phyloP scores from a whole-genome alignment of 176 grass and related monocot genomes.

The Hordeum marinum region DNA sequence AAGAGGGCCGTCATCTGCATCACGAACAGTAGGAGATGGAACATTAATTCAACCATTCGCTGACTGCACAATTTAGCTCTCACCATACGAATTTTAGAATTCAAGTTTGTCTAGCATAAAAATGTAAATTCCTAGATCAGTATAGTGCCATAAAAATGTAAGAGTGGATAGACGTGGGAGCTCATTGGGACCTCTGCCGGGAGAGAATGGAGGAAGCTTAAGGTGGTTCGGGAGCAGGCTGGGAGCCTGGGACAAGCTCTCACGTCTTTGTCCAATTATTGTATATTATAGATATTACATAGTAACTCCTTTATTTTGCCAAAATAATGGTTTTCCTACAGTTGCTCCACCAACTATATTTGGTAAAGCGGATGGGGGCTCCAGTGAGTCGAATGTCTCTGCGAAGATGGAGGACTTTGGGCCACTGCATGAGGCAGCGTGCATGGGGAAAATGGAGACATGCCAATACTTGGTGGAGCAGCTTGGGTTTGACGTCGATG shows the following conservation, averaged over 20 bases:
- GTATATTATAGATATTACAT: neutral
- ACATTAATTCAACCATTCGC: too few species aligned
- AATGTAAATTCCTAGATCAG: too few species aligned
- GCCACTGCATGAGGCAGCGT: slow-evolving; percentile 20
- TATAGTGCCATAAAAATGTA: too few species aligned
- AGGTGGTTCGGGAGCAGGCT: neutral
- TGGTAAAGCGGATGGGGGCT: neutral
- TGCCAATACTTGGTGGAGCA: slow-evolving; percentile 35
- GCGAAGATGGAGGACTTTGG: neutral
- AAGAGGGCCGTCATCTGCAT: too few species aligned
- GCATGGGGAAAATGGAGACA: slow-evolving; percentile 5
- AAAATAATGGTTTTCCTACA: neutral
- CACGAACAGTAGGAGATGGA: too few species aligned
- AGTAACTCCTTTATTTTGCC: neutral
- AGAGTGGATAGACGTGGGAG: neutral
- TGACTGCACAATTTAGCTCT: too few species aligned
- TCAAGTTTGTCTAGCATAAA: too few species aligned
- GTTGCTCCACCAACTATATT: neutral
- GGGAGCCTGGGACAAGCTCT: neutral
- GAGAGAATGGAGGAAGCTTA: neutral
- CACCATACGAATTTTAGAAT: too few species aligned
- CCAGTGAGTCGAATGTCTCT: neutral
- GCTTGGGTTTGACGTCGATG: slow-evolving; percentile 16
- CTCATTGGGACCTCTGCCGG: neutral
- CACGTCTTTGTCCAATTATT: neutral